A percentile compares a stretch with the other conserved stretches of the same genome.
Conservation (phyloP, 2,329 filamentous ascomycete species). For the Paracoccidioides brasiliensis region DNA sequence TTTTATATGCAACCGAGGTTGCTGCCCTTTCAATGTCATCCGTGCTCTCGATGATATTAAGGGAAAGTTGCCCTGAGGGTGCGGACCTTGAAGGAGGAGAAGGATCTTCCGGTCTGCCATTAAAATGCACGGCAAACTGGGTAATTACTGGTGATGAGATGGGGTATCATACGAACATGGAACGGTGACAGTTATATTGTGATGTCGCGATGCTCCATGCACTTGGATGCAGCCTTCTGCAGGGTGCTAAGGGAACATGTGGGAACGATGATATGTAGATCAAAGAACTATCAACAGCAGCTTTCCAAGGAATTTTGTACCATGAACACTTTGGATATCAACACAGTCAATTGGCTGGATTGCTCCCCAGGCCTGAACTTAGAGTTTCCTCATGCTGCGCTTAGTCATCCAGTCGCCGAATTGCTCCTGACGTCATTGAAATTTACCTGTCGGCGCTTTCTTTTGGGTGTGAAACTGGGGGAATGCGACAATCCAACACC, state of each 20-base stretch:
- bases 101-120: not conserved
- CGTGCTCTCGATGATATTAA: too few species aligned
- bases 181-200: not conserved
- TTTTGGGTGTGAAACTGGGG: too few species aligned
- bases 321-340: too few species aligned
- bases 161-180: too few species aligned
- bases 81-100: too few species aligned
- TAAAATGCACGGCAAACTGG: not conserved
- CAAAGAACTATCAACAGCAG: not conserved
- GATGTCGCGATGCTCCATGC: not conserved
- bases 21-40: too few species aligned
- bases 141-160: not conserved
- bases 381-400: too few species aligned
- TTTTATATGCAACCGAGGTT: too few species aligned
- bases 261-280: not conserved
- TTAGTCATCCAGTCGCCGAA: not conserved
- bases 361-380: too few species aligned
- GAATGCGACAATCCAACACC: too few species aligned
- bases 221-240: not conserved
- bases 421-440: not conserved
- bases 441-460: not conserved
- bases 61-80: too few species aligned
- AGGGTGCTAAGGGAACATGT: not conserved
- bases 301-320: not conserved
- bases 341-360: too few species aligned